Conservation (phyloP, 2,329 filamentous ascomycete species). For the Tolypocladium nubicola region DNA sequence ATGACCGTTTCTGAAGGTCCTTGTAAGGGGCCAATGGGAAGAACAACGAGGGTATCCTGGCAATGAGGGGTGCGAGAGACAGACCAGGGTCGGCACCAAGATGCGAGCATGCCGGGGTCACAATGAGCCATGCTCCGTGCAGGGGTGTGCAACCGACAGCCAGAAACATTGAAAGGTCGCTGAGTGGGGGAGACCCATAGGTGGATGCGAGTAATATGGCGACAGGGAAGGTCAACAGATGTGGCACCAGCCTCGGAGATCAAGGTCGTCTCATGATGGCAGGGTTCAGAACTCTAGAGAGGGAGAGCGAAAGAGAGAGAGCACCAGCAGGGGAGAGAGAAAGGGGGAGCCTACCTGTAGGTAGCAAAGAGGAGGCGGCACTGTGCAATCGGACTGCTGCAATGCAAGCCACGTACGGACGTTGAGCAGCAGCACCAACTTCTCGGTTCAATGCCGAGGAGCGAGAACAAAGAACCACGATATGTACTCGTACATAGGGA, state of each 20-base stretch:
- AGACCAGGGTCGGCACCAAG: not conserved
- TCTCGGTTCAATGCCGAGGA: slow-evolving; percentile 2
- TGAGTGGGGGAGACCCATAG: not conserved
- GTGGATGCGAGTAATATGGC: not conserved
- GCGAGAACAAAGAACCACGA: not conserved
- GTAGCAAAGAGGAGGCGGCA: not conserved
- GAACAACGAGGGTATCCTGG: slow-evolving; percentile 5
- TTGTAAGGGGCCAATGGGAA: slow-evolving; percentile 26
- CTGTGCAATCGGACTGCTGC: slow-evolving; percentile 1
- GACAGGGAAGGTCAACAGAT: not conserved
- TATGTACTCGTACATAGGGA: not conserved
- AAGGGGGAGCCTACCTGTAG: not conserved
- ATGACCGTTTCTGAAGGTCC: slow-evolving; percentile 37
- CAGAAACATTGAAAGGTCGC: not conserved
- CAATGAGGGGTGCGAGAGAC: not conserved
- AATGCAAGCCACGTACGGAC: slow-evolving; percentile 3
- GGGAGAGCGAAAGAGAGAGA: not conserved
- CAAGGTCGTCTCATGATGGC: slow-evolving; percentile 1
- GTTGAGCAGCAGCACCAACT: slow-evolving; percentile 1
- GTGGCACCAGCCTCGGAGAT: slow-evolving; percentile 1
- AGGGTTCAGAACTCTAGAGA: not conserved
- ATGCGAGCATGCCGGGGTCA: not conserved
- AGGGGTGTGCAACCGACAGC: not conserved
- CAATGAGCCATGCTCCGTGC: not conserved
- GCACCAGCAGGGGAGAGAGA: too few species aligned